Base-by-base conservation (phyloP, 1,139 yeast species). In the Pneumocystis wakefieldiae region DNA sequence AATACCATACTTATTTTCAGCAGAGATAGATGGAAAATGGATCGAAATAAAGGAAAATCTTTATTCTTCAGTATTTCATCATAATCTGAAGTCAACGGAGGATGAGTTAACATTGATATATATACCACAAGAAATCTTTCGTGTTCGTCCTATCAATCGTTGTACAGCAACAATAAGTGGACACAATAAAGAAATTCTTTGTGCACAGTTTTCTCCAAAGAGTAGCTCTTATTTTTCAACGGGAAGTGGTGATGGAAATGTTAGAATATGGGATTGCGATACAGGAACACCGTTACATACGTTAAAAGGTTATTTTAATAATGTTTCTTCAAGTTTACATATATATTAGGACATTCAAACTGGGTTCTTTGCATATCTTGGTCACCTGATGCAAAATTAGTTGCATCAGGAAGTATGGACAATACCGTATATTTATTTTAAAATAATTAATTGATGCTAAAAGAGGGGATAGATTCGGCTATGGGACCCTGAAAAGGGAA, bases 371-470 rank as follows among this genome's bases (percentile, higher is more conserved):
- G 95, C 71, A 96, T 87, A n/a, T 78, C 88, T 3, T 92, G 95
- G 84, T 86, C 95, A 24, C 97, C 98, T 2, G 89, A 89, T 74
- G 98, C 96, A 24, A 83, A 83, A 66, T 79, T 85, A 73, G 83
- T 92, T 62, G 99, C 98, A 12, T 92, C 98, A 0, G 98, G 98
- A 0, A 86, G 96, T 32, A 90, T 89, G 96, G 98, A 92, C 73
- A 84, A 81, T 71, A 87, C 96, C 1, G 79, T 92, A 57, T 32
- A 36, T 60, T 8, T 15, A 36, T 14, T 24, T 10, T 53, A 35
- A 19, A 41, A 37, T 15, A 39, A 19, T 57, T 14, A 14, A 14
- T 39, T 14, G 12, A 10, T 57, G 10, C n/a, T 57, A 36, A 35
- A 15, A 29, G 14, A 17, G n/a, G 12, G 42, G 4, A 32, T 37